These are phyloP conservation scores for Auriscalpium microsporum DNA, from an alignment of 768 basidiomycete species.

Conservation along the genomic window DNA sequence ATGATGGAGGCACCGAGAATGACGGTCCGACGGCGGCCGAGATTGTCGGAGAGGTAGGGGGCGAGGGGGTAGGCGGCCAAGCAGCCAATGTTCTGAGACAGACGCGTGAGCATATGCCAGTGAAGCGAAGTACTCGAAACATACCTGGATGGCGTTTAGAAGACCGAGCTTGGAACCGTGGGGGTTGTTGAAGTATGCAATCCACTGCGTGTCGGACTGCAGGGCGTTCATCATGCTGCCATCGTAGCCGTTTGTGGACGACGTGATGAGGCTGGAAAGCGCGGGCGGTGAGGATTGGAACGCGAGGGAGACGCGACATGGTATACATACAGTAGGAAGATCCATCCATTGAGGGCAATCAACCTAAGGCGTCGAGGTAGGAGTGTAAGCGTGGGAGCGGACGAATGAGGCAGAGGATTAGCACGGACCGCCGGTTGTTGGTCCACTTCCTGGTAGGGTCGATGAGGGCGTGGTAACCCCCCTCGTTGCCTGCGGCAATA, in stretches of 20 bases:
- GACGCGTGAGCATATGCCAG: background rate
- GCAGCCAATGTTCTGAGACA: conserved; percentile 57
- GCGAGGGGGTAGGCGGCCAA: conserved; percentile 63
- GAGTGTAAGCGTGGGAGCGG: background rate
- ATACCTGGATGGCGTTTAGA: conserved; percentile 43
- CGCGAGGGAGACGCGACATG: background rate
- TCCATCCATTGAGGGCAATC: conserved; percentile 36
- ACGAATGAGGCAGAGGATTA: no score
- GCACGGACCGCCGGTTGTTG: conserved; percentile 58
- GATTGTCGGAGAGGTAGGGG: conserved; percentile 61
- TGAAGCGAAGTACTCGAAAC: conserved; percentile 52
- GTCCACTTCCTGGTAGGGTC: conserved; percentile 68
- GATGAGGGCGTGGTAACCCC: conserved; percentile 44
- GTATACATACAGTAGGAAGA: conserved; percentile 19
- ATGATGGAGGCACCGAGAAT: conserved; percentile 67
- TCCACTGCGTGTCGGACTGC: background rate
- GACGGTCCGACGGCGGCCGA: conserved; percentile 60
- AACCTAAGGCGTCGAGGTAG: conserved; percentile 28
- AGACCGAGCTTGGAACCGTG: conserved; percentile 23
- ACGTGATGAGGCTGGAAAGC: conserved; percentile 25
- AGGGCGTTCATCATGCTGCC: conserved; percentile 31
- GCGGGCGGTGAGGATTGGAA: background rate
- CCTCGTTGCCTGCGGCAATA: conserved; percentile 24
- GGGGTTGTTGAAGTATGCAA: background rate
- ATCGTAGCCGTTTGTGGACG: conserved; percentile 30